These are phyloP conservation scores for Urostyla sp. DNA, from an alignment of 73 alveolate genomes.

Conservation along the genomic window DNA sequence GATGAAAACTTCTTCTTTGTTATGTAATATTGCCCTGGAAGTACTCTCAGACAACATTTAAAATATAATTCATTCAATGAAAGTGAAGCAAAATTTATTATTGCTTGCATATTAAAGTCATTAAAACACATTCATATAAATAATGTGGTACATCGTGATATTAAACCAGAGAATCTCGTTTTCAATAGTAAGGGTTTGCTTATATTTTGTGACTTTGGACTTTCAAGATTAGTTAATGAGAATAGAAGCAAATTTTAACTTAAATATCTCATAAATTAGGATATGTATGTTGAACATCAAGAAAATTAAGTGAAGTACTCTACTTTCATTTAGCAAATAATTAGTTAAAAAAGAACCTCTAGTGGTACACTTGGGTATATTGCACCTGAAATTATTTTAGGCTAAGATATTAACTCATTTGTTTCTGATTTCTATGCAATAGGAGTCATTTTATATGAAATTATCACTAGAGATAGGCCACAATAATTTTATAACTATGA, in stretches of 20 bases:
- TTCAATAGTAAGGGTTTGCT: constrained; percentile 78
- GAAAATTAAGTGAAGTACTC: background rate
- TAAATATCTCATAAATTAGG: constrained; percentile 62
- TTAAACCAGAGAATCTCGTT: constrained; percentile 88
- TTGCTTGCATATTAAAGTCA: constrained; percentile 75
- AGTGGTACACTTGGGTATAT: constrained; percentile 76
- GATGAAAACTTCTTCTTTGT: constrained; percentile 67
- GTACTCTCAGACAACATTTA: constrained; percentile 74
- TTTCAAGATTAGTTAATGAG: constrained; percentile 76
- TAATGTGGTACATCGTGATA: constrained; percentile 82
- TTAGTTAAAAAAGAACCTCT: too few species aligned
- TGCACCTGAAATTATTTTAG: constrained; percentile 92
- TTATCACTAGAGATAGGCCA: constrained; percentile 73
- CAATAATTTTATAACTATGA: background rate
- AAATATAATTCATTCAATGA: constrained; percentile 15
- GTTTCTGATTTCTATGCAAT: constrained; percentile 86
- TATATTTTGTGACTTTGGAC: constrained; percentile 81
- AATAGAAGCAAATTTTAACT: constrained; percentile 31
- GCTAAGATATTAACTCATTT: constrained; percentile 71
- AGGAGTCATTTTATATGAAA: constrained; percentile 85
- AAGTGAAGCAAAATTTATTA: constrained; percentile 60
- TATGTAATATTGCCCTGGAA: constrained; percentile 80
- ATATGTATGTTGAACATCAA: background rate
- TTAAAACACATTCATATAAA: constrained; percentile 75
- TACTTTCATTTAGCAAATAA: constrained; percentile 3